Conservation (phyloP, 768 basidiomycete species). For the Suillus americanus region DNA sequence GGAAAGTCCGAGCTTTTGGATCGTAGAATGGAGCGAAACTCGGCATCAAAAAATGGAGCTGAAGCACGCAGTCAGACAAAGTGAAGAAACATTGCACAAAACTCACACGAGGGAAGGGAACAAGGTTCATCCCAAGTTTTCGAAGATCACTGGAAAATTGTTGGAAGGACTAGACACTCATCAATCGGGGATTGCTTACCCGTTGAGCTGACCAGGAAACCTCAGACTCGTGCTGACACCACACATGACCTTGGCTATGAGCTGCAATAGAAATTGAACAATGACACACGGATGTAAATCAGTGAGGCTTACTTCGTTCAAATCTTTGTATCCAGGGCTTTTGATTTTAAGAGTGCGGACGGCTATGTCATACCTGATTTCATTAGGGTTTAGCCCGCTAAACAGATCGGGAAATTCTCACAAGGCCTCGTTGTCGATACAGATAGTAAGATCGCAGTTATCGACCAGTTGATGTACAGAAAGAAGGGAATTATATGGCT, state of each 20-base stretch:
- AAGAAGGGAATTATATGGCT: constrained; percentile 84
- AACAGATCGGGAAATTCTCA: constrained; percentile 31
- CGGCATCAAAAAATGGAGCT: constrained; percentile 96
- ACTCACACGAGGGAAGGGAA: constrained; percentile 92
- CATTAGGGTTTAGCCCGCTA: neutral
- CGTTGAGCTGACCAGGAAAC: constrained; percentile 93
- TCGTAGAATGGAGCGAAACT: constrained; percentile 91
- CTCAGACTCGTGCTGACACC: constrained; percentile 91
- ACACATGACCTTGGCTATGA: constrained; percentile 90
- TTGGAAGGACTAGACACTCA: too few relatives aligned
- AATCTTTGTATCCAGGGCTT: constrained; percentile 59
- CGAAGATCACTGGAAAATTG: constrained; percentile 63
- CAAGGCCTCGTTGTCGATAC: constrained; percentile 88
- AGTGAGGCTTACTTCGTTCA: constrained; percentile 58
- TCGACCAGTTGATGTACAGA: constrained; percentile 90
- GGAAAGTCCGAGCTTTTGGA: constrained; percentile 58
- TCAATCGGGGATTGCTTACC: constrained; percentile 41
- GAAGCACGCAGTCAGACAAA: constrained; percentile 14
- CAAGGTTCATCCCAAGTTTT: constrained; percentile 89
- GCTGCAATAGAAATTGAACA: constrained; percentile 29
- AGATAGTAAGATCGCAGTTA: constrained; percentile 79
- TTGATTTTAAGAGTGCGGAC: constrained; percentile 64
- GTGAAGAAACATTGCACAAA: neutral
- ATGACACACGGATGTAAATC: neutral
- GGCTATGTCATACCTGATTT: constrained; percentile 67